phyloP scores from a whole-genome alignment of 352 stramenopile genomes.

The Pythium apleroticum region DNA sequence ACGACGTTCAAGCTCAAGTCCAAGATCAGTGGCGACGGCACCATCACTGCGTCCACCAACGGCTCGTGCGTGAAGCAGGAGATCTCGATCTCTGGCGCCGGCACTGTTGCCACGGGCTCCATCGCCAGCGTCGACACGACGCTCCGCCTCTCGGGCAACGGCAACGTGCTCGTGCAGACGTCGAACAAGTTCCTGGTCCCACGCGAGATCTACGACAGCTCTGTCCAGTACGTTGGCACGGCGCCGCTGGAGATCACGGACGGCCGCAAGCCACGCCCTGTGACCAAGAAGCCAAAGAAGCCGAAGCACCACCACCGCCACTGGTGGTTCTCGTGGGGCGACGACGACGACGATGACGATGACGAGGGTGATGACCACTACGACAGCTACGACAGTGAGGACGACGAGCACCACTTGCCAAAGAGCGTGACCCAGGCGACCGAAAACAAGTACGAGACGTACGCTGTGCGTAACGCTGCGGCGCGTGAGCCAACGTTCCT shows the following conservation, averaged over 20 bases:
- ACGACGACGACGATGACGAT: slow-evolving; percentile 11
- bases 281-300: neutral
- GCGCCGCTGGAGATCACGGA: slow-evolving; percentile 23
- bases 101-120: slow-evolving; percentile 44
- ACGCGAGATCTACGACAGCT: slow-evolving; percentile 10
- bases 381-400: neutral
- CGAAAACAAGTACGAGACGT: slow-evolving; percentile 22
- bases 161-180: slow-evolving; percentile 52
- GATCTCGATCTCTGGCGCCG: slow-evolving; percentile 47
- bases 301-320: neutral
- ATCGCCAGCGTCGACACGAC: slow-evolving; percentile 41
- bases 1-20: slow-evolving; percentile 34
- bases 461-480: slow-evolving; percentile 3
- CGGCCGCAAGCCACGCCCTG: slow-evolving; percentile 9
- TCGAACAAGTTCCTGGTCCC: slow-evolving; percentile 33
- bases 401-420: slow-evolving; percentile 8
- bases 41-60: slow-evolving; percentile 40
- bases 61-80: slow-evolving; percentile 49
- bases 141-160: slow-evolving; percentile 42
- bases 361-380: neutral
- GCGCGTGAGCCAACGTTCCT: slow-evolving; percentile 16
- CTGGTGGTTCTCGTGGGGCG: neutral
- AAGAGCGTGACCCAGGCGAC: slow-evolving; percentile 18
- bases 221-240: slow-evolving; percentile 23
- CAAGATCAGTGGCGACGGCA: slow-evolving; percentile 49